Evolutionary conservation across 305 asterid species (phyloP).

Genomic region (Rubia tinctorum): DNA sequence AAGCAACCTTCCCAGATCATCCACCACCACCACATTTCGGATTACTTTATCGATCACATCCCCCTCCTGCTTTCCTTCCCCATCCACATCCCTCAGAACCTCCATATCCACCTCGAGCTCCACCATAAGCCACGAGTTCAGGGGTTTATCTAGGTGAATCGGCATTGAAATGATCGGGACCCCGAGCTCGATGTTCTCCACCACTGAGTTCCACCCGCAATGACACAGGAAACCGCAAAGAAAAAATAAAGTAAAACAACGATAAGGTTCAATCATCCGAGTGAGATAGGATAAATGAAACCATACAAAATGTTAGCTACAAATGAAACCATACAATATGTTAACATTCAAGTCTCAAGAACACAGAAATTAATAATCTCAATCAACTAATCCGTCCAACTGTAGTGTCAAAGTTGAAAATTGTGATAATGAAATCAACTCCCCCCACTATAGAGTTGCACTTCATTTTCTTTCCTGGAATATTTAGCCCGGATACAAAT

Average conservation of each 20-base stretch:
- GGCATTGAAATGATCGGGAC: slow-evolving; percentile 53
- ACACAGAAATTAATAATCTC: too few species aligned
- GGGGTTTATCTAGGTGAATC: slow-evolving; percentile 51
- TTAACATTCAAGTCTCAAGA: too few species aligned
- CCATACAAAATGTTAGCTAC: too few species aligned
- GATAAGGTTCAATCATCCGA: too few species aligned
- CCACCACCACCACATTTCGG: slow-evolving; percentile 27
- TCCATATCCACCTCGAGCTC: slow-evolving; percentile 42
- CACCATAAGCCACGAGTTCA: slow-evolving; percentile 34
- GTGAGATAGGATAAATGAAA: too few species aligned
- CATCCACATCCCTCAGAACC: slow-evolving; percentile 29
- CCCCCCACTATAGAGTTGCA: too few species aligned
- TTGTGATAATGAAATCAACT: too few species aligned
- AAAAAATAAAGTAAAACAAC: slow-evolving; percentile 3
- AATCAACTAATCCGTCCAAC: too few species aligned
- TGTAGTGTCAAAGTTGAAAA: too few species aligned
- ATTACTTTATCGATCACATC: slow-evolving; percentile 28
- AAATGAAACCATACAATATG: too few species aligned
- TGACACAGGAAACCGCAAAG: slow-evolving; percentile 41
- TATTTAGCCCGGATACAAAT: neutral
- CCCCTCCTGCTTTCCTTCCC: slow-evolving; percentile 23
- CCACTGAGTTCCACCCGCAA: slow-evolving; percentile 44
- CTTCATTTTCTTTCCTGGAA: neutral
- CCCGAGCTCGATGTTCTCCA: slow-evolving; percentile 34
- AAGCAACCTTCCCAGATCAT: slow-evolving; percentile 20